A percentile compares a stretch with the other conserved stretches of the same genome.
Conservation (phyloP, 352 stramenopile species). For the Globisporangium radiosum region DNA sequence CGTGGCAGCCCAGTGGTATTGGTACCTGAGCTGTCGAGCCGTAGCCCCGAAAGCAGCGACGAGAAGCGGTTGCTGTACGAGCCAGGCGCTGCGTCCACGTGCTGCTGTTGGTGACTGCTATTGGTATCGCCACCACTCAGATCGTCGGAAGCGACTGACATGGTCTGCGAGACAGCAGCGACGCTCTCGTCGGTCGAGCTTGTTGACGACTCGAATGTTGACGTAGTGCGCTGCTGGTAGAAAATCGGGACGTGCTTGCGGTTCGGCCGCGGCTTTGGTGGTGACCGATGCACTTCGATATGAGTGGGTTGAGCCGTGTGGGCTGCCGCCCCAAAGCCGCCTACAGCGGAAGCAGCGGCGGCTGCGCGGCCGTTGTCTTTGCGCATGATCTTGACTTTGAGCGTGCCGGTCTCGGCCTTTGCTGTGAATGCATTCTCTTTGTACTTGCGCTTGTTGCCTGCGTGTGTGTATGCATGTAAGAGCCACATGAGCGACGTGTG, state of each 20-base stretch:
- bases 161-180: constrained; percentile 17
- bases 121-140: constrained; percentile 13
- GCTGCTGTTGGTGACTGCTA: constrained; percentile 4
- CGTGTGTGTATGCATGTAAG: neutral
- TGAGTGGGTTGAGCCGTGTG: neutral
- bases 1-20: constrained; percentile 7
- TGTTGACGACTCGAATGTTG: constrained; percentile 6
- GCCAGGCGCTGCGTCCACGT: constrained; percentile 5
- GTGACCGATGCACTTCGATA: constrained; percentile 22
- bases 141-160: constrained; percentile 25
- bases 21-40: constrained; percentile 10
- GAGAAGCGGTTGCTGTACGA: constrained; percentile 20
- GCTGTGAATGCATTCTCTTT: constrained; percentile 73
- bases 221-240: constrained; percentile 38
- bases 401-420: constrained; percentile 63
- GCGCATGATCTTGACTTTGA: constrained; percentile 78
- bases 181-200: constrained; percentile 33
- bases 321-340: no score
- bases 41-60: constrained; percentile 25
- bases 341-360: neutral
- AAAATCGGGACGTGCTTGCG: constrained; percentile 81
- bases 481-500: neutral
- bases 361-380: constrained; percentile 23
- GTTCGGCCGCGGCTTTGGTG: constrained; percentile 70
- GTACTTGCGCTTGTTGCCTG: constrained; percentile 63